A percentile compares a stretch with the other conserved stretches of the same genome.
These are phyloP conservation scores for Phytophthora foliorum DNA, from an alignment of 352 stramenopile genomes.

Conservation along the genomic window DNA sequence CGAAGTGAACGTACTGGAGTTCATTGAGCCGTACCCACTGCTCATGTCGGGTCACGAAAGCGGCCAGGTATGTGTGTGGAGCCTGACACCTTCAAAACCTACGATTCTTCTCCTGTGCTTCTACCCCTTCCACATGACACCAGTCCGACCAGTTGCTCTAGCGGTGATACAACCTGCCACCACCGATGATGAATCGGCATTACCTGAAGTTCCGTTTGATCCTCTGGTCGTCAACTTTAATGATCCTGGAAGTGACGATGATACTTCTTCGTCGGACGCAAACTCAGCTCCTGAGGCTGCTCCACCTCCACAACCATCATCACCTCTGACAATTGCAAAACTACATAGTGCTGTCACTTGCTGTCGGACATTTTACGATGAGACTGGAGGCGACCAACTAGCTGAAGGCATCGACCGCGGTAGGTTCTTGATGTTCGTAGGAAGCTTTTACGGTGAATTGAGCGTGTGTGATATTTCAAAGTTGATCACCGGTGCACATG, in stretches of 20 bases:
- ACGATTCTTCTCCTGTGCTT: constrained; percentile 57
- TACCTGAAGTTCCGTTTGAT: neutral
- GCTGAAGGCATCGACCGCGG: constrained; percentile 57
- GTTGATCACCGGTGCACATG: constrained; percentile 47
- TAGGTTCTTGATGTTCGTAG: constrained; percentile 52
- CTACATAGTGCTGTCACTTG: constrained; percentile 50
- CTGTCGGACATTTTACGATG: constrained; percentile 70
- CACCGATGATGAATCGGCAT: constrained; percentile 3
- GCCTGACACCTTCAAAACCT: constrained; percentile 56
- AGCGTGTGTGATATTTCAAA: constrained; percentile 64
- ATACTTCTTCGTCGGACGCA: neutral
- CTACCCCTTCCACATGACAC: constrained; percentile 42
- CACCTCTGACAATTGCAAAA: constrained; percentile 33
- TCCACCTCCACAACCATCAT: constrained; percentile 11
- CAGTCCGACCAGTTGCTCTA: constrained; percentile 10
- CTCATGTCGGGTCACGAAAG: constrained; percentile 80
- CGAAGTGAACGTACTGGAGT: constrained; percentile 76
- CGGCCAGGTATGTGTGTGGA: constrained; percentile 69
- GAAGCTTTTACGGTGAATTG: constrained; percentile 58
- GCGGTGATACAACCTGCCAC: neutral
- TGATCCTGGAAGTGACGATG: neutral
- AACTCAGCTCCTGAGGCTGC: neutral
- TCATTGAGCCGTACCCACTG: constrained; percentile 81
- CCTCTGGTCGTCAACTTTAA: neutral
- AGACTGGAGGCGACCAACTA: constrained; percentile 63